Conservation (phyloP, 202 grass and related monocot genomes). For the Miscanthus sacchariflorus region DNA sequence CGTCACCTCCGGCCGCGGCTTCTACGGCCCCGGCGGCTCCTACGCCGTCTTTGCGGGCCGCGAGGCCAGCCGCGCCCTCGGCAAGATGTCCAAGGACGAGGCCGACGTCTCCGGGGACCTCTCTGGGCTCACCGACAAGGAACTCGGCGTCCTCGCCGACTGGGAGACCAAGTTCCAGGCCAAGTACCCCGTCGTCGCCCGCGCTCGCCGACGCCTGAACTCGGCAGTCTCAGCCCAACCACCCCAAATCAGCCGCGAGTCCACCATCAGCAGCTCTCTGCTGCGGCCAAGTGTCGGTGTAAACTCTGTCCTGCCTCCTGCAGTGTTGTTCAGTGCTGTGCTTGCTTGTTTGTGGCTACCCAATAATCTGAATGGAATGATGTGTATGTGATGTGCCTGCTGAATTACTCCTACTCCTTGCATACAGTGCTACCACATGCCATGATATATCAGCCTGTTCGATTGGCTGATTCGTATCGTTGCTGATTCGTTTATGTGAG, state of each 20-base stretch:
- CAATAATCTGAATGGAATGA: conserved; percentile 27
- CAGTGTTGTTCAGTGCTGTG: too few relatives aligned
- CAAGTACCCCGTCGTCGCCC: conserved; percentile 86
- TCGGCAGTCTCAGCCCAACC: not conserved
- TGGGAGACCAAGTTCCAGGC: conserved; percentile 97
- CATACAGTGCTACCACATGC: not conserved
- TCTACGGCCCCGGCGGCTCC: conserved; percentile 88
- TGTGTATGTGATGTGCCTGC: not conserved
- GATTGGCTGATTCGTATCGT: too few relatives aligned
- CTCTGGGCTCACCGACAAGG: conserved; percentile 81
- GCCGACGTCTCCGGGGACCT: conserved; percentile 75
- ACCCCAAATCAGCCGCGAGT: not conserved
- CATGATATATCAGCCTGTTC: too few relatives aligned
- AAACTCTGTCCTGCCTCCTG: not conserved
- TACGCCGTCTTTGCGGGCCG: conserved; percentile 90
- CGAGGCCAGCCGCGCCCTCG: conserved; percentile 90
- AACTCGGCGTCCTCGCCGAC: conserved; percentile 79
- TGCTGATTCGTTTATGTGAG: too few relatives aligned
- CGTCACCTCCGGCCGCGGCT: conserved; percentile 75
- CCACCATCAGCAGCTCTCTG: not conserved
- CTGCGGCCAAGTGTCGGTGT: not conserved
- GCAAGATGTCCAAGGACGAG: conserved; percentile 90
- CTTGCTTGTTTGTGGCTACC: conserved; percentile 19
- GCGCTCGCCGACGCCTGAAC: conserved; percentile 54
- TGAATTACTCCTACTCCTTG: conserved; percentile 8